These are phyloP conservation scores for Ophiocordyceps camponoti-saundersi DNA, from an alignment of 2,329 filamentous ascomycete species.

Conservation along the genomic window DNA sequence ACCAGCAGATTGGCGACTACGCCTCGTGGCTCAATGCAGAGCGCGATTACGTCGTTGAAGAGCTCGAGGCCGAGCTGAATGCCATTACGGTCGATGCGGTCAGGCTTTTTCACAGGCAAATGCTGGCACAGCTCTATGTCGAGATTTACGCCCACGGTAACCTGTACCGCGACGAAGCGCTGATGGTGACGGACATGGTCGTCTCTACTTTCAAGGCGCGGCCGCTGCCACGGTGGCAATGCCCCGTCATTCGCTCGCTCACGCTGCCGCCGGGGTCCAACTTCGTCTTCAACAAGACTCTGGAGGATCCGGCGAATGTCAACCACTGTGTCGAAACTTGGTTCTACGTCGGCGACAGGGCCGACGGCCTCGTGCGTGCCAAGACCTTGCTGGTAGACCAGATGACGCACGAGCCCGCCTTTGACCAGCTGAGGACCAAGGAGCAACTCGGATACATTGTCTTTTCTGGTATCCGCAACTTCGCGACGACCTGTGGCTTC, in stretches of 20 bases:
- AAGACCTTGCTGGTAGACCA: constrained; percentile 72
- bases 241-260: constrained; percentile 62
- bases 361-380: constrained; percentile 53
- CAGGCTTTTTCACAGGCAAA: constrained; percentile 58
- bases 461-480: constrained; percentile 58
- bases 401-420: constrained; percentile 82
- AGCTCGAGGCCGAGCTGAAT: constrained; percentile 61
- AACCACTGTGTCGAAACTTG: constrained; percentile 75
- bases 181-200: constrained; percentile 69
- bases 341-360: constrained; percentile 51
- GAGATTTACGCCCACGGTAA: constrained; percentile 86
- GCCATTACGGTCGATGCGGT: constrained; percentile 60
- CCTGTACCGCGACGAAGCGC: constrained; percentile 80
- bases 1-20: constrained; percentile 72
- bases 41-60: constrained; percentile 61
- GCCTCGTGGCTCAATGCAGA: constrained; percentile 67
- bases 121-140: constrained; percentile 71
- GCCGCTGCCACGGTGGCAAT: constrained; percentile 57
- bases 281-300: constrained; percentile 61
- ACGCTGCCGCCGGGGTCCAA: constrained; percentile 67
- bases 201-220: constrained; percentile 63
- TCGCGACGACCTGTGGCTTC: constrained; percentile 68
- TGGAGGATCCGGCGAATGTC: constrained; percentile 78
- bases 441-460: constrained; percentile 97
- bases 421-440: constrained; percentile 88